Conservation (phyloP, 2,329 filamentous ascomycete species). For the Pseudogymnoascus sp. region DNA sequence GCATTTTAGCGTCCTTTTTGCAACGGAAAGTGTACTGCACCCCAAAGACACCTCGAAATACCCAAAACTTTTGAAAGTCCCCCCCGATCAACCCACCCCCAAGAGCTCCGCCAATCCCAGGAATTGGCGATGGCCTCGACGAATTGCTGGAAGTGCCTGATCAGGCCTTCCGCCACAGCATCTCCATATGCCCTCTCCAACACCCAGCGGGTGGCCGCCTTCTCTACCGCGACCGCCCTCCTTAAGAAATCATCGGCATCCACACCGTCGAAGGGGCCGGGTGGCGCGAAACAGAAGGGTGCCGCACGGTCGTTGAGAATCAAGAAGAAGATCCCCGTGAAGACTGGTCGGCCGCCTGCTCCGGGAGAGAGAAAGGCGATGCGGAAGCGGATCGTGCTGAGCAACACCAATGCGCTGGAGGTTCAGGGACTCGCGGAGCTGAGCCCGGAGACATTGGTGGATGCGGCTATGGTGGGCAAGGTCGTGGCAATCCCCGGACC, state of each 20-base stretch:
- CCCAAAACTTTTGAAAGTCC: neutral
- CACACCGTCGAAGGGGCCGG: too few relatives aligned
- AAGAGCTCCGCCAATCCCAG: slow-evolving; percentile 3
- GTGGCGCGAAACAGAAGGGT: slow-evolving; percentile 13
- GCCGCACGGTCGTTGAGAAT: slow-evolving; percentile 21
- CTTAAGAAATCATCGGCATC: slow-evolving; percentile 10
- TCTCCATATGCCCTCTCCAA: slow-evolving; percentile 32
- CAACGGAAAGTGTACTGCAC: neutral
- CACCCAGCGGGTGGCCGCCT: slow-evolving; percentile 37
- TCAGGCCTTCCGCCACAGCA: slow-evolving; percentile 36
- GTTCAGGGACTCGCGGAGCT: slow-evolving; percentile 62
- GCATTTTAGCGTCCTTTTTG: slow-evolving; percentile 18
- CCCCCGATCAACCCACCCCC: neutral
- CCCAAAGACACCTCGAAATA: neutral
- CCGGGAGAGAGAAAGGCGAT: slow-evolving; percentile 79
- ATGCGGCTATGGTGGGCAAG: slow-evolving; percentile 50
- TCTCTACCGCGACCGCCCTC: slow-evolving; percentile 29
- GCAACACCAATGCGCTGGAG: slow-evolving; percentile 85
- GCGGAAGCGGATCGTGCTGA: slow-evolving; percentile 82
- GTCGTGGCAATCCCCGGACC: slow-evolving; percentile 62
- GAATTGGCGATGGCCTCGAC: slow-evolving; percentile 44
- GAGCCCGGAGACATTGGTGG: slow-evolving; percentile 44
- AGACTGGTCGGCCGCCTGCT: slow-evolving; percentile 45
- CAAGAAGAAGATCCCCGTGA: slow-evolving; percentile 41
- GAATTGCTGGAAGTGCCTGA: slow-evolving; percentile 52